Conservation (phyloP, 169 alveolate genomes). For the Plasmodium gallinaceum region DNA sequence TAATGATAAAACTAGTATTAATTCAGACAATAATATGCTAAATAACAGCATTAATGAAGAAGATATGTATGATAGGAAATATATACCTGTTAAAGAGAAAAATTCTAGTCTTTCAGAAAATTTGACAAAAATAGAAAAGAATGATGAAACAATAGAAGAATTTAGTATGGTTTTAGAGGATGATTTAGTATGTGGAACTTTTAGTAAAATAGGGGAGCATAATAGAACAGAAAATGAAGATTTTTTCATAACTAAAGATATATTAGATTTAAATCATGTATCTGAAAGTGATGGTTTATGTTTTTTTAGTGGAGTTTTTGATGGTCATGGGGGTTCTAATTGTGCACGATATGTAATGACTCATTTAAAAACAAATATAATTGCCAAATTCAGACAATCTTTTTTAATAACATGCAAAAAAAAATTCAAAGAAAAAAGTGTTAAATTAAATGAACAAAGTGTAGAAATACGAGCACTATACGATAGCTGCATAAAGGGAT, state of each 20-base stretch:
- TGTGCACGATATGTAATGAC: conserved; percentile 86
- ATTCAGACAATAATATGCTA: background rate
- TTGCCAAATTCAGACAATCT: conserved; percentile 86
- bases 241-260: conserved; percentile 82
- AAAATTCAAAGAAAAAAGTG: conserved; percentile 69
- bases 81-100: background rate
- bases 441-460: conserved; percentile 60
- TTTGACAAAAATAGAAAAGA: background rate
- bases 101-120: background rate
- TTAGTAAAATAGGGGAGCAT: conserved; percentile 77
- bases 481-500: conserved; percentile 81
- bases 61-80: background rate
- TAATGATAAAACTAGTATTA: too few species aligned
- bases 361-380: conserved; percentile 86
- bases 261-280: conserved; percentile 83
- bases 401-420: conserved; percentile 77
- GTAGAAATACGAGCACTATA: conserved; percentile 77
- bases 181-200: conserved; percentile 83
- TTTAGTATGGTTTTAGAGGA: conserved; percentile 80
- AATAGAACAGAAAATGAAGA: conserved; percentile 83
- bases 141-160: conserved; percentile 77
- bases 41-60: background rate
- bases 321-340: conserved; percentile 89
- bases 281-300: conserved; percentile 85
- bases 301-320: conserved; percentile 87